Conservation (phyloP, 2,329 filamentous ascomycete species). For the Coniochaeta sp. region DNA sequence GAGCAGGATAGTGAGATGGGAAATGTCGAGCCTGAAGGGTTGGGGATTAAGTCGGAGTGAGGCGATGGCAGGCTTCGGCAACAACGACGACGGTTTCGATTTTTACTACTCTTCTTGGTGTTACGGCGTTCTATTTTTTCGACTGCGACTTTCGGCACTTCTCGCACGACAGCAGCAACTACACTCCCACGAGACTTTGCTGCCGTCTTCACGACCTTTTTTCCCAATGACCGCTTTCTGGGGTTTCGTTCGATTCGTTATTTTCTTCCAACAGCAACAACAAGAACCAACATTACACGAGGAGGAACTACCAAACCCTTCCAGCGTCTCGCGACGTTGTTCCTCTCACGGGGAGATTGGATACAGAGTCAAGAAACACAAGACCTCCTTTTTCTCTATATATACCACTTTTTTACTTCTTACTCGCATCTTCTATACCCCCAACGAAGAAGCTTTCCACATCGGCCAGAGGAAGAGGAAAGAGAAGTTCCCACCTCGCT, state of each 20-base stretch:
- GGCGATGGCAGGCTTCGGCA: background rate
- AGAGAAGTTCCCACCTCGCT: background rate
- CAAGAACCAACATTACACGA: background rate
- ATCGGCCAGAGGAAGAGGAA: background rate
- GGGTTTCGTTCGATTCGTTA: background rate
- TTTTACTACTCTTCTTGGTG: background rate
- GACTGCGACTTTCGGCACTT: background rate
- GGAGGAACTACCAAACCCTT: background rate
- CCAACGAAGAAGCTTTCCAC: background rate
- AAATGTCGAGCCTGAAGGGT: conserved; percentile 22
- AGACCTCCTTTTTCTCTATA: too few species aligned
- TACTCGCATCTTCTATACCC: background rate
- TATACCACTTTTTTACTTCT: background rate
- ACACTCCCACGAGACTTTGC: background rate
- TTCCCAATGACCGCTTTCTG: background rate
- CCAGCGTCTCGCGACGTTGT: background rate
- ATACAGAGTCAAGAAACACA: too few species aligned
- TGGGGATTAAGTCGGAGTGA: conserved; percentile 26
- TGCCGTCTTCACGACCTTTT: background rate
- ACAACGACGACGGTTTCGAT: background rate
- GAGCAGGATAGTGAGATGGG: conserved; percentile 49
- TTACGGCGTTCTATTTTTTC: background rate
- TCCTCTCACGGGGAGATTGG: background rate
- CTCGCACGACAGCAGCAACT: background rate
- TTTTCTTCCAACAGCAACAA: background rate